Conservation (phyloP, 495 filamentous ascomycete species). For the Ramalina peruviana region DNA sequence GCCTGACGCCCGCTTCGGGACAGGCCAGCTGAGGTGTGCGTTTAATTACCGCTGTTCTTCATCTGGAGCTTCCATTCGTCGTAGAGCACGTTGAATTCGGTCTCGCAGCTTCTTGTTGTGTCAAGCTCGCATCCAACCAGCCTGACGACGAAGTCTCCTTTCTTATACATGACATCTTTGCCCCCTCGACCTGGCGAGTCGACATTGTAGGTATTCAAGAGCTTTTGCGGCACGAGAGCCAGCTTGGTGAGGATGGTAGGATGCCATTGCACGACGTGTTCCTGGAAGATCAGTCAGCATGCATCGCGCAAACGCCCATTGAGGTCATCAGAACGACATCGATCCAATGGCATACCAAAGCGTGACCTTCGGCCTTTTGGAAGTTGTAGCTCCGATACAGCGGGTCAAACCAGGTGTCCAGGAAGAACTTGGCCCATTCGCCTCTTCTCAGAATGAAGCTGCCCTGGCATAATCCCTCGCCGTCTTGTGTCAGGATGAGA, state of each 20-base stretch:
- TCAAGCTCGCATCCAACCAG: conserved; percentile 57
- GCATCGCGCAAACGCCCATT: background rate
- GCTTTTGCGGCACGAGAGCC: conserved; percentile 69
- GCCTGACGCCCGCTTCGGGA: too few species aligned
- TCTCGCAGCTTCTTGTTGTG: conserved; percentile 47
- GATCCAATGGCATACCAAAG: conserved; percentile 48
- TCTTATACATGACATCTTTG: conserved; percentile 40
- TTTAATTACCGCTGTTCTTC: background rate
- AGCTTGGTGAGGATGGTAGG: conserved; percentile 88
- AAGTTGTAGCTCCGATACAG: conserved; percentile 89
- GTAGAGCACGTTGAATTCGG: conserved; percentile 47
- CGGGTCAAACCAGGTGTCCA: conserved; percentile 95
- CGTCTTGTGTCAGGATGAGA: conserved; percentile 73
- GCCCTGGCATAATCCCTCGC: conserved; percentile 56
- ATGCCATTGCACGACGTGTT: conserved; percentile 94
- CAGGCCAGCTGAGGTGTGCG: too few species aligned
- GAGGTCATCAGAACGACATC: background rate
- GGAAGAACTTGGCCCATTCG: conserved; percentile 81
- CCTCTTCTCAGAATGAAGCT: conserved; percentile 74
- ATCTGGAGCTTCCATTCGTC: conserved; percentile 23
- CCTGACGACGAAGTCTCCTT: conserved; percentile 76
- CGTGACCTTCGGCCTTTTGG: conserved; percentile 85
- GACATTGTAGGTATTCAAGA: conserved; percentile 61
- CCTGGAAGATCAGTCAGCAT: conserved; percentile 29
- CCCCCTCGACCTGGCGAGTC: conserved; percentile 29